phyloP scores from a whole-genome alignment of 2,329 filamentous ascomycete species.

The Ophidiomyces ophidiicola region DNA sequence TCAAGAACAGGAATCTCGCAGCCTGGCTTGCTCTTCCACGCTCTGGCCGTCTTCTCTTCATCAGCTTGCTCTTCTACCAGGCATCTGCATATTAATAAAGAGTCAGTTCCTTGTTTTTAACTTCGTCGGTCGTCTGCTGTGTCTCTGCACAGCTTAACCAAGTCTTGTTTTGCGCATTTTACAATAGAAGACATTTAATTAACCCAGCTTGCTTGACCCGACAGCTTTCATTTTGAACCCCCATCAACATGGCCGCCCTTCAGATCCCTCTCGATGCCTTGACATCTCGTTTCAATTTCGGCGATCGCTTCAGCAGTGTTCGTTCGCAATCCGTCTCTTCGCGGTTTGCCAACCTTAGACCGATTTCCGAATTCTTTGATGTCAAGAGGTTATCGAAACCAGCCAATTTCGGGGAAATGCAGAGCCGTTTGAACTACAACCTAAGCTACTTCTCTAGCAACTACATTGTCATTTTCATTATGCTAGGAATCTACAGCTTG shows the following conservation, averaged over 20 bases:
- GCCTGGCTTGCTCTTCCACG: no score
- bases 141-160: no score
- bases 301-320: constrained; percentile 72
- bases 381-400: constrained; percentile 93
- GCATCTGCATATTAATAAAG: no score
- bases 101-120: no score
- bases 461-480: constrained; percentile 84
- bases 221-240: no score
- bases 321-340: constrained; percentile 64
- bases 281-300: constrained; percentile 78
- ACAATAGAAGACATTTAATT: no score
- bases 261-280: constrained; percentile 85
- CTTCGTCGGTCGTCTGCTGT: no score
- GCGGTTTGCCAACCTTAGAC: constrained; percentile 84
- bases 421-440: constrained; percentile 94
- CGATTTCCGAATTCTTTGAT: constrained; percentile 87
- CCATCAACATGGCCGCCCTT: constrained; percentile 61
- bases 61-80: no score
- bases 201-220: no score
- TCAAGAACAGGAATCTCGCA: no score
- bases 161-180: no score
- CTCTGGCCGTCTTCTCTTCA: no score
- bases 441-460: constrained; percentile 96
- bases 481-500: constrained; percentile 91
- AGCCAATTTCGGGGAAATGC: constrained; percentile 75